These are phyloP conservation scores for Penicillium pulvis DNA, from an alignment of 495 filamentous ascomycete genomes.

Conservation along the genomic window DNA sequence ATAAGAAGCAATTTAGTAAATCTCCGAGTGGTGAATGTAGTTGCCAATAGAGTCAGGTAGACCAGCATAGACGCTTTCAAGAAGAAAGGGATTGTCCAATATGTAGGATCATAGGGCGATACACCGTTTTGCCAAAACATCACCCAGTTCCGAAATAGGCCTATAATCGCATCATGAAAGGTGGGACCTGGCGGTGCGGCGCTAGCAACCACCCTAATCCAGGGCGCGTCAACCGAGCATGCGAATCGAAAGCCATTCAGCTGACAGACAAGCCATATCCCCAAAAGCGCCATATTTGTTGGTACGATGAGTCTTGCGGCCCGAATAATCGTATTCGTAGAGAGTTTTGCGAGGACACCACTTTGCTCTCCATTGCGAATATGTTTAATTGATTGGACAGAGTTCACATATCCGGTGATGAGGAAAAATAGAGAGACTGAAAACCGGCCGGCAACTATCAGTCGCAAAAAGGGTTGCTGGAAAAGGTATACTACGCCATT, in stretches of 20 bases:
- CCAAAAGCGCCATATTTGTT: slow-evolving; percentile 8
- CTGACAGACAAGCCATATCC: slow-evolving; percentile 17
- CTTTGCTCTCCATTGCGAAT: slow-evolving; percentile 11
- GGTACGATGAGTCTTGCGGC: slow-evolving; percentile 14
- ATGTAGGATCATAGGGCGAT: slow-evolving; percentile 12
- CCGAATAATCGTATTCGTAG: slow-evolving; percentile 13
- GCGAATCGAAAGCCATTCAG: slow-evolving; percentile 13
- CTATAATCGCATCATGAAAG: slow-evolving; percentile 3
- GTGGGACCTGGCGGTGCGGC: slow-evolving; percentile 11
- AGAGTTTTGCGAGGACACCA: slow-evolving; percentile 9
- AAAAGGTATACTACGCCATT: slow-evolving; percentile 9
- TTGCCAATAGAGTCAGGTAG: slow-evolving; percentile 16
- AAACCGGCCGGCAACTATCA: slow-evolving; percentile 12
- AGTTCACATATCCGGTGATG: slow-evolving; percentile 21
- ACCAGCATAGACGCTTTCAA: slow-evolving; percentile 19
- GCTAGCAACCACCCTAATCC: slow-evolving; percentile 11
- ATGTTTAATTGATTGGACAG: slow-evolving; percentile 11
- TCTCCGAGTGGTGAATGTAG: slow-evolving; percentile 7
- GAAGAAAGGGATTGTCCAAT: slow-evolving; percentile 23
- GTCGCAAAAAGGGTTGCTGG: slow-evolving; percentile 19
- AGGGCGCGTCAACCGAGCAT: slow-evolving; percentile 9
- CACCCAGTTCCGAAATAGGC: slow-evolving; percentile 11
- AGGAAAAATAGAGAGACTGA: slow-evolving; percentile 19
- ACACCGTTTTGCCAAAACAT: slow-evolving; percentile 16
- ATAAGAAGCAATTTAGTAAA: slow-evolving; percentile 13